Base-by-base conservation (phyloP, 2,329 filamentous ascomycete species). In the Endocalyx cinctus region DNA sequence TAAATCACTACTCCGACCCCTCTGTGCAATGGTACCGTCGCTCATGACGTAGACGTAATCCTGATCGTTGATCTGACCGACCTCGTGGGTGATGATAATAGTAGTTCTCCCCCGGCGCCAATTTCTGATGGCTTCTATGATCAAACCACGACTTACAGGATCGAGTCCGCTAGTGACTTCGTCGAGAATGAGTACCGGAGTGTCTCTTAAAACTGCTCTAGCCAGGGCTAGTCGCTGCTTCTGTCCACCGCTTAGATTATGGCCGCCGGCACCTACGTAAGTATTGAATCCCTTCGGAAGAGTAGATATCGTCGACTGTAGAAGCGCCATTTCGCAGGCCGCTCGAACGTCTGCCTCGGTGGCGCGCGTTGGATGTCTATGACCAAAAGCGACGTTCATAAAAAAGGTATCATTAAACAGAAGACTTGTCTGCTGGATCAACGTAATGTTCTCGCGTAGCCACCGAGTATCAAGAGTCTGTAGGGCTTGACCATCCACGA, bases 41-140 rank as follows among this genome's bases (percentile, higher is more conserved):
- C 90, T 82, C 54, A 97, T 64, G 10, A 95, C 73, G 45, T 89
- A 94, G 0, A 94, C 73, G 41, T 82, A 89, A 42, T 97, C 88
- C 0, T 79, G 57, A 0, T 77, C 63, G 5, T 63, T 57, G 8
- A 97, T 90, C 45, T 90, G 84, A 0, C 77, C 73, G 19, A 92
- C 74, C 43, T 97, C 87, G 51, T 97, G 90, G 0, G 92, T 96
- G 48, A 97, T 90, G 45, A 97, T 78, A 32, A 97, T 85, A 0
- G 90, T 97, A 0, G 89, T 96, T 55, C 86, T 92, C 0, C 75
- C 82, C 22, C 63, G 66, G 15, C 92, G 73, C 90, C 88, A 96
- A 14, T 72, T 52, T 6, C 87, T 72, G 33, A 96, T 82, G 0
- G 80, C 77, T 26, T 84, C 75, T 69, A 94, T 82, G 23, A 95